A percentile compares a stretch with the other conserved stretches of the same genome.
These are phyloP conservation scores for Cytospora schulzeri DNA, from an alignment of 2,329 filamentous ascomycete species.

Conservation along the genomic window DNA sequence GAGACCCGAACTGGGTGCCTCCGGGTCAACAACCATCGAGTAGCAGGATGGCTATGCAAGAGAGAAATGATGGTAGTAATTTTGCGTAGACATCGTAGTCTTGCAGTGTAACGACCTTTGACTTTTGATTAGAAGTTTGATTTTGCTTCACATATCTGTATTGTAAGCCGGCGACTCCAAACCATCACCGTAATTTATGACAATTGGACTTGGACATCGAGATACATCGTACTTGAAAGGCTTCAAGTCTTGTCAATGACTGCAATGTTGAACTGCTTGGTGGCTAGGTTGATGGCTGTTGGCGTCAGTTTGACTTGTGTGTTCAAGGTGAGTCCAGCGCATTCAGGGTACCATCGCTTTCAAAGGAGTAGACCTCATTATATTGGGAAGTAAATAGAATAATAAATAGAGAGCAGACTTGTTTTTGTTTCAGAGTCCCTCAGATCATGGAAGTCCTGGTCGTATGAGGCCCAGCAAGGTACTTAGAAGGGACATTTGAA, in stretches of 20 bases:
- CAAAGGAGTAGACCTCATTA: too few species aligned
- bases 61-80: neutral
- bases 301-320: neutral
- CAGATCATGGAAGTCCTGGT: neutral
- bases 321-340: too few species aligned
- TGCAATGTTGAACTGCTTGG: neutral
- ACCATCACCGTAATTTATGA: too few species aligned
- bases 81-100: neutral
- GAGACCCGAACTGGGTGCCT: neutral
- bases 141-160: too few species aligned
- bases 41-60: neutral
- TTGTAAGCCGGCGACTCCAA: too few species aligned
- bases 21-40: neutral
- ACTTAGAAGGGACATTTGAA: neutral
- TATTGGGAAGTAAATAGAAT: too few species aligned
- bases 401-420: too few species aligned
- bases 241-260: too few species aligned
- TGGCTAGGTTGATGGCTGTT: neutral
- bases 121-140: neutral
- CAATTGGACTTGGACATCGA: too few species aligned
- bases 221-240: too few species aligned
- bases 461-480: neutral
- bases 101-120: neutral
- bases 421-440: too few species aligned
- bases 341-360: too few species aligned